phyloP scores from a whole-genome alignment of 2,329 filamentous ascomycete species.

The Xylariaceae sp. region DNA sequence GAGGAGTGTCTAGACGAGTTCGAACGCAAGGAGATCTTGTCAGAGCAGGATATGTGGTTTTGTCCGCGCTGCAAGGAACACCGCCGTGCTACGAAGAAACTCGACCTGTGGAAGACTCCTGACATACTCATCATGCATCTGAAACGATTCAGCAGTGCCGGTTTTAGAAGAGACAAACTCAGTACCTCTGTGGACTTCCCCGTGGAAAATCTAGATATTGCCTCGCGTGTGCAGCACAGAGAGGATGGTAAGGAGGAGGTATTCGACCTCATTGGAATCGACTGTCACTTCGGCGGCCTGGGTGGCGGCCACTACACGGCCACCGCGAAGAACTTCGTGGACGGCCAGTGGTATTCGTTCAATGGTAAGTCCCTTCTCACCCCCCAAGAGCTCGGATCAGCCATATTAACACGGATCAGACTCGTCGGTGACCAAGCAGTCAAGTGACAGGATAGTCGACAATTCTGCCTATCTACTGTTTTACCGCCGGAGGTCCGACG shows the following conservation, averaged over 20 bases:
- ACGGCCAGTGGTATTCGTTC: slow-evolving; percentile 89
- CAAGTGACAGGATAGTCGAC: slow-evolving; percentile 59
- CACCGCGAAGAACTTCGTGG: slow-evolving; percentile 84
- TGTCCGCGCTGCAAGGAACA: slow-evolving; percentile 94
- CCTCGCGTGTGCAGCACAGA: slow-evolving; percentile 67
- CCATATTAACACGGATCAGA: slow-evolving; percentile 51
- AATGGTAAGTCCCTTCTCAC: slow-evolving; percentile 62
- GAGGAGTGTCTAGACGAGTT: slow-evolving; percentile 93
- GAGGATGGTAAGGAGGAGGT: slow-evolving; percentile 75
- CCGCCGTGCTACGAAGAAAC: slow-evolving; percentile 86
- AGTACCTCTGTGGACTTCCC: slow-evolving; percentile 90
- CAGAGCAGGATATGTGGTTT: slow-evolving; percentile 95
- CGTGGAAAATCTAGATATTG: slow-evolving; percentile 77
- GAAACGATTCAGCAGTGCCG: slow-evolving; percentile 86
- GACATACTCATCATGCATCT: slow-evolving; percentile 93
- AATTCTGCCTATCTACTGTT: slow-evolving; percentile 85
- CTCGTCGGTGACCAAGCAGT: slow-evolving; percentile 58
- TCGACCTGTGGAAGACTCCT: slow-evolving; percentile 93
- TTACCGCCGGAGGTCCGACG: slow-evolving; percentile 76
- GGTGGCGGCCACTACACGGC: slow-evolving; percentile 96
- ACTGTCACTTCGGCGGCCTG: slow-evolving; percentile 90
- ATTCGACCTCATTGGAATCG: slow-evolving; percentile 91
- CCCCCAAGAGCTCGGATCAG: background rate
- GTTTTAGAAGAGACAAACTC: slow-evolving; percentile 80
- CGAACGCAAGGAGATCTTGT: slow-evolving; percentile 85